Evolutionary conservation across 108 stramenopile species (phyloP).

Genomic region (Nitzschia sp.): DNA sequence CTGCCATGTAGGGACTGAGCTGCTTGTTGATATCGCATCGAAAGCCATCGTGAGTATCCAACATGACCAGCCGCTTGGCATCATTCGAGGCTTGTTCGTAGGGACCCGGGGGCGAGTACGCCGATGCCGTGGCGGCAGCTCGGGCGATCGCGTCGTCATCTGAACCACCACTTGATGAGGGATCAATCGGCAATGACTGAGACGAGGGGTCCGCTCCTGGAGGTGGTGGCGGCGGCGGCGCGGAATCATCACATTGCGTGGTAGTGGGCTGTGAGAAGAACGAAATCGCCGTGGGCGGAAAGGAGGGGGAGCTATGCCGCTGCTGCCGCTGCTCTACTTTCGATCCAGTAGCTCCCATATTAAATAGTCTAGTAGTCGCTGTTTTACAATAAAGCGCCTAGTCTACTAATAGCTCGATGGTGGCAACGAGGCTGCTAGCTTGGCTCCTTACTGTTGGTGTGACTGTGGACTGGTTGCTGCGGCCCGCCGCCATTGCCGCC

Average conservation of each 20-base stretch:
- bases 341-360: conserved; percentile 15
- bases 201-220: conserved; percentile 9
- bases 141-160: conserved; percentile 44
- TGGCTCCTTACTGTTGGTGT: too few relatives aligned
- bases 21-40: conserved; percentile 87
- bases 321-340: not conserved
- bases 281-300: not conserved
- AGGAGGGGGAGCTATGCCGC: too few relatives aligned
- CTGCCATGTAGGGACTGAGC: conserved; percentile 77
- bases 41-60: conserved; percentile 82
- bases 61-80: conserved; percentile 60
- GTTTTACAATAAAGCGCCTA: too few relatives aligned
- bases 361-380: too few relatives aligned
- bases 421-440: too few relatives aligned
- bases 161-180: not conserved
- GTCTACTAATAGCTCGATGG: too few relatives aligned
- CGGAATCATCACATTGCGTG: conserved; percentile 16
- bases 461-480: too few relatives aligned
- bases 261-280: conserved; percentile 8
- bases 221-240: conserved; percentile 9
- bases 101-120: conserved; percentile 74
- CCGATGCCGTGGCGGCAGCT: conserved; percentile 48
- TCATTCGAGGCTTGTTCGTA: conserved; percentile 73
- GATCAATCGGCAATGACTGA: not conserved
- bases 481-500: too few relatives aligned